Evolutionary conservation across 176 grass and related monocot genomes (phyloP).

Genomic region (Zea mays): Zm-B73-REFERENCE-NAM-5.0 NC_050099.1:6255001-6255500

Average conservation of each 20-base stretch:
- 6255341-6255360: conserved; percentile 50
- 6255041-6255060: conserved; percentile 67
- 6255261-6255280: conserved; percentile 18
- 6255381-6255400: neutral
- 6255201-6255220: conserved; percentile 70
- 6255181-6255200: conserved; percentile 78
- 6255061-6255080: conserved; percentile 15
- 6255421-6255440: neutral
- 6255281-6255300: conserved; percentile 62
- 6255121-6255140: conserved; percentile 47
- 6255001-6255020: conserved; percentile 61
- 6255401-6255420: neutral
- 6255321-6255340: conserved; percentile 46
- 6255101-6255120: conserved; percentile 63
- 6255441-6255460: neutral
- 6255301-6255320: conserved; percentile 52
- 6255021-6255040: conserved; percentile 71
- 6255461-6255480: conserved; percentile 44
- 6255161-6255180: conserved; percentile 45
- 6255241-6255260: conserved; percentile 51
- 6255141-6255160: conserved; percentile 61
- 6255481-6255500: conserved; percentile 84
- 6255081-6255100: conserved; percentile 65
- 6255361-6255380: conserved; percentile 51
- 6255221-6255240: conserved; percentile 51